phyloP scores from a whole-genome alignment of 2,329 filamentous ascomycete species.

The Cordyceps javanica region DNA sequence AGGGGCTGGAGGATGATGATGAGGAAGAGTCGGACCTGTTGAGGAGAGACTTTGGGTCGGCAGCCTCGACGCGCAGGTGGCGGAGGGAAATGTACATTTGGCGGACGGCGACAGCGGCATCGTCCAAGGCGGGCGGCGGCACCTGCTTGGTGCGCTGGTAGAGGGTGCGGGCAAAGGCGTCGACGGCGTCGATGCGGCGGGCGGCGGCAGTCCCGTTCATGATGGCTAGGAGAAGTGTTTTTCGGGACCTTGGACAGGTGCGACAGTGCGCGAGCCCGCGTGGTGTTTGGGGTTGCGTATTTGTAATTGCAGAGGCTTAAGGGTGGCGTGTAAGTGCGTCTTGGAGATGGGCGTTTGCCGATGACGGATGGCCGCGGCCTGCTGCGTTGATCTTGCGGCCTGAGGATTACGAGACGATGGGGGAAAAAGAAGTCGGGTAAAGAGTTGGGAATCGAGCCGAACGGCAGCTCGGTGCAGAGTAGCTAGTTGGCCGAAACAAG shows the following conservation, averaged over 20 bases:
- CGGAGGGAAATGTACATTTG: slow-evolving; percentile 50
- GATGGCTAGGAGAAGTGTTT: background rate
- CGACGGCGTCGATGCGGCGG: slow-evolving; percentile 48
- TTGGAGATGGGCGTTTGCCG: background rate
- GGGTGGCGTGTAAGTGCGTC: background rate
- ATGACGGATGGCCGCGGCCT: too few species aligned
- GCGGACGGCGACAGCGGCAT: slow-evolving; percentile 44
- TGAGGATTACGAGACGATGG: too few species aligned
- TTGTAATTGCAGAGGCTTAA: background rate
- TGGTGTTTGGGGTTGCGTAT: background rate
- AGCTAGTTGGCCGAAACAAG: background rate
- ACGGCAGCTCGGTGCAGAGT: background rate
- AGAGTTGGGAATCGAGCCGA: background rate
- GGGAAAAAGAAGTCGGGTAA: background rate
- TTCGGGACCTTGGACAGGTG: background rate
- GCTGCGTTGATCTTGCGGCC: background rate
- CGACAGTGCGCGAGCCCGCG: background rate
- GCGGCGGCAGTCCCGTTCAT: slow-evolving; percentile 19
- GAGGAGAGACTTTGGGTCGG: slow-evolving; percentile 50
- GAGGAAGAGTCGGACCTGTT: slow-evolving; percentile 32
- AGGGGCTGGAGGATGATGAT: too few species aligned
- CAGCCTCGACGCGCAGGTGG: slow-evolving; percentile 51
- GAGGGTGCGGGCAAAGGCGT: slow-evolving; percentile 48
- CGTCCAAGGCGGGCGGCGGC: slow-evolving; percentile 41
- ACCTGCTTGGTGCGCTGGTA: slow-evolving; percentile 45